Evolutionary conservation across 129 eudicot species (phyloP).

Genomic region (Scalesia atractyloides): DNA sequence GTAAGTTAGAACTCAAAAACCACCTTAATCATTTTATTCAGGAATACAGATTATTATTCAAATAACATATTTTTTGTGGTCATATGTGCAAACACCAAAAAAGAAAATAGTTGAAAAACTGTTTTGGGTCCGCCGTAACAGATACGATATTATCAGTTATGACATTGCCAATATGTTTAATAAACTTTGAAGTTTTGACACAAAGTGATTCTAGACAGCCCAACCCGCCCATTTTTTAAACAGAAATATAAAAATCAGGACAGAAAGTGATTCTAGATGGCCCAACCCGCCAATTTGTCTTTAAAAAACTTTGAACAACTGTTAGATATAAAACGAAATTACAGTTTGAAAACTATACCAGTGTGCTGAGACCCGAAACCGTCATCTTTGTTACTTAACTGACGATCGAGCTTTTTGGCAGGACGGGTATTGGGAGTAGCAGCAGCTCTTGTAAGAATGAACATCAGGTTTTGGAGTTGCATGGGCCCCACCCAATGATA

Average conservation of each 20-base stretch:
- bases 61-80: background rate
- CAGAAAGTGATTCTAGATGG: background rate
- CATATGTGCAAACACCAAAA: background rate
- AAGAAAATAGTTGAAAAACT: background rate
- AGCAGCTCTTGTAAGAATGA: slow-evolving; percentile 43
- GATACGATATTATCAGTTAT: background rate
- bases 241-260: background rate
- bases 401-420: slow-evolving; percentile 51
- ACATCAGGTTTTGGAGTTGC: slow-evolving; percentile 71
- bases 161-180: no score
- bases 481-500: slow-evolving; percentile 70
- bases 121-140: background rate
- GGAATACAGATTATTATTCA: background rate
- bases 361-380: slow-evolving; percentile 43
- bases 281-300: background rate
- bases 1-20: background rate
- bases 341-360: slow-evolving; percentile 40
- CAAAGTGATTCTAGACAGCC: no score
- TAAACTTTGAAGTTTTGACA: no score
- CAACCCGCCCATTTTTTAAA: no score
- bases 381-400: slow-evolving; percentile 40
- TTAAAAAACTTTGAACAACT: background rate
- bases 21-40: background rate
- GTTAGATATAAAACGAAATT: background rate
- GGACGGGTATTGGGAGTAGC: slow-evolving; percentile 69